Percentiles rank a stretch among this genome's conserved stretches.
These are phyloP conservation scores for Bolboschoenus planiculmis DNA, from an alignment of 176 grass and related monocot genomes.

Conservation along the genomic window DNA sequence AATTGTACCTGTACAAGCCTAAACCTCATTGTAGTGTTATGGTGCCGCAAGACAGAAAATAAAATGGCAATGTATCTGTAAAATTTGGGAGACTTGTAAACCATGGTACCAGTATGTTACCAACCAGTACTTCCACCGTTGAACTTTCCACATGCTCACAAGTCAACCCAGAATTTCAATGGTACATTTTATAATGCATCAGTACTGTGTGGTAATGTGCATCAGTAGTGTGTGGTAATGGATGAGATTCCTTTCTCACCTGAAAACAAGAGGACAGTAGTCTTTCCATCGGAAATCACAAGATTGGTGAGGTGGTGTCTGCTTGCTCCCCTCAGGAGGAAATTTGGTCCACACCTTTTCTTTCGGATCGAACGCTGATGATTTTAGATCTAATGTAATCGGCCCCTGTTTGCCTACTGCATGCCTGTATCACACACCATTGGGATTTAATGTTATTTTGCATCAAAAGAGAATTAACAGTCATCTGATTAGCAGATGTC, in stretches of 20 bases:
- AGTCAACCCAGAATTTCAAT: background rate
- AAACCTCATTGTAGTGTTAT: background rate
- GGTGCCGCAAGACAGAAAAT: background rate
- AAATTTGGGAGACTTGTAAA: background rate
- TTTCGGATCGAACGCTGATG: conserved; percentile 80
- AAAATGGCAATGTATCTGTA: background rate
- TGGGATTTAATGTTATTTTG: background rate
- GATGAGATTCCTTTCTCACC: conserved; percentile 49
- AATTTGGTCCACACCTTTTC: conserved; percentile 99
- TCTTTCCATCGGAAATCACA: conserved; percentile 97
- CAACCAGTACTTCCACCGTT: background rate
- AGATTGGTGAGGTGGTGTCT: conserved; percentile 89
- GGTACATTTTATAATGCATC: conserved; percentile 10
- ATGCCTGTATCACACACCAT: conserved; percentile 47
- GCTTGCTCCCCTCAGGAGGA: conserved; percentile 80
- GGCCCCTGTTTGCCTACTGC: conserved; percentile 81
- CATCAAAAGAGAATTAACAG: background rate
- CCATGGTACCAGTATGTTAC: background rate
- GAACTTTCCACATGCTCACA: background rate
- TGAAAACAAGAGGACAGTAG: conserved; percentile 95
- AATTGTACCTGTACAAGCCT: background rate
- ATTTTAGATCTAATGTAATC: conserved; percentile 59
- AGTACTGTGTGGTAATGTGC: conserved; percentile 19
- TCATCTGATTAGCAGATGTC: background rate
- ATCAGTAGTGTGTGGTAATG: conserved; percentile 21